A percentile compares a stretch with the other conserved stretches of the same genome.
These are phyloP conservation scores for Acacia confusa DNA, from an alignment of 306 rosid species.

Conservation along the genomic window DNA sequence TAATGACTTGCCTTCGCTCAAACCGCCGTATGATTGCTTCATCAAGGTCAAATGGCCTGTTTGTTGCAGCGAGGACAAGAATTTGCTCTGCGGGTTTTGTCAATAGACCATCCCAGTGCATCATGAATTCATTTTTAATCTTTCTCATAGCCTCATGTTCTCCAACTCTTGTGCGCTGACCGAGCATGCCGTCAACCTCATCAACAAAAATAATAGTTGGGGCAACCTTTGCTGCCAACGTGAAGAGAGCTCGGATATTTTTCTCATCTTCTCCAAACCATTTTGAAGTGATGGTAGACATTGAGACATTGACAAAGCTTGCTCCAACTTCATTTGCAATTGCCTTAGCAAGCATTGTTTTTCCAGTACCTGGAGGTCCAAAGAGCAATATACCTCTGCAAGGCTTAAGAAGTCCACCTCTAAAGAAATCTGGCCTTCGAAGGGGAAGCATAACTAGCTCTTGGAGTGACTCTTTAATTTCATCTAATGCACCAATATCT, in stretches of 20 bases:
- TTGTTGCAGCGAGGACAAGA: slow-evolving; percentile 85
- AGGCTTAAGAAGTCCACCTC: slow-evolving; percentile 74
- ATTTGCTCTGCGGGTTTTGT: slow-evolving; percentile 55
- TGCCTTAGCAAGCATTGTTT: slow-evolving; percentile 88
- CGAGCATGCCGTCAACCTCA: slow-evolving; percentile 90
- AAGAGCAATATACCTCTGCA: slow-evolving; percentile 81
- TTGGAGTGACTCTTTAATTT: slow-evolving; percentile 78
- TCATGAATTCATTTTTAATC: slow-evolving; percentile 84
- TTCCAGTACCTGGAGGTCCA: slow-evolving; percentile 90
- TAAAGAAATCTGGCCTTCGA: slow-evolving; percentile 79
- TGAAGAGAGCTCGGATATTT: slow-evolving; percentile 74
- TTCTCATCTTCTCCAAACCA: slow-evolving; percentile 83
- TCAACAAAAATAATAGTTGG: slow-evolving; percentile 82
- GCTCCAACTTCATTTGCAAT: slow-evolving; percentile 87
- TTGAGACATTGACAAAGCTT: slow-evolving; percentile 77
- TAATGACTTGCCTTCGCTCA: slow-evolving; percentile 60
- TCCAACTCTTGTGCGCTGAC: slow-evolving; percentile 74
- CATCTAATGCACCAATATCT: slow-evolving; percentile 76
- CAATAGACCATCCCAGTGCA: slow-evolving; percentile 84
- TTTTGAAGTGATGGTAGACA: slow-evolving; percentile 76
- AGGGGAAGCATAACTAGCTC: slow-evolving; percentile 87
- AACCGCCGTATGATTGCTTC: slow-evolving; percentile 87
- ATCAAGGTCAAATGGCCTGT: slow-evolving; percentile 88
- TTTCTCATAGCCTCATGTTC: slow-evolving; percentile 78
- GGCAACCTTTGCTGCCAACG: slow-evolving; percentile 78